phyloP scores from a whole-genome alignment of 495 filamentous ascomycete genomes.

The Hypoxylon lienhwacheense region DNA sequence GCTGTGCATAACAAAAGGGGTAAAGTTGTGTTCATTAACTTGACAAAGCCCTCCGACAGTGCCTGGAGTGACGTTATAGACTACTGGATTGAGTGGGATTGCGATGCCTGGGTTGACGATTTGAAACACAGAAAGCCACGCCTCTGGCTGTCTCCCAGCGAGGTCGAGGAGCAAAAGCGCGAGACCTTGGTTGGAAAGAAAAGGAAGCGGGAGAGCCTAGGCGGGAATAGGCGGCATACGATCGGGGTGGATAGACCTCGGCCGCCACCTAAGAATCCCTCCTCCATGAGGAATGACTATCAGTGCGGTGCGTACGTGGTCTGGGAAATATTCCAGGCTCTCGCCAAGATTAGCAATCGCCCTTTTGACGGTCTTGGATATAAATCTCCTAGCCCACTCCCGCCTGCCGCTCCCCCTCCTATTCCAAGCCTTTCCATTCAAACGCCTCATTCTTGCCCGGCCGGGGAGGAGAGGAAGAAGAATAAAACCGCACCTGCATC shows the following conservation, averaged over 20 bases:
- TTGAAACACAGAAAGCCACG: constrained; percentile 57
- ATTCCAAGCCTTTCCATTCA: constrained; percentile 12
- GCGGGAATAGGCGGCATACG: constrained; percentile 24
- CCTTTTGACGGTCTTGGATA: constrained; percentile 40
- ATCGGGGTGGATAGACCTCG: constrained; percentile 29
- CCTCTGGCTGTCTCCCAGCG: constrained; percentile 57
- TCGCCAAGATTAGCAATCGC: constrained; percentile 37
- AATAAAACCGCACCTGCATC: constrained; percentile 36
- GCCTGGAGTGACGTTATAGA: constrained; percentile 69
- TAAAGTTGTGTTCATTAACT: constrained; percentile 69
- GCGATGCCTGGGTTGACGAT: constrained; percentile 68
- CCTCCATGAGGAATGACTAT: constrained; percentile 41
- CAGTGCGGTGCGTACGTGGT: constrained; percentile 39
- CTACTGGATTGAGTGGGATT: constrained; percentile 71
- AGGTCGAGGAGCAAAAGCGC: constrained; percentile 39
- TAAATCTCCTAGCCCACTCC: constrained; percentile 9
- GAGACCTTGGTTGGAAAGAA: constrained; percentile 38
- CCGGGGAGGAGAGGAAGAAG: constrained; percentile 33
- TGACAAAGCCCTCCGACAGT: constrained; percentile 67
- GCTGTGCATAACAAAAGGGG: constrained; percentile 64
- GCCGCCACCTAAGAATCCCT: constrained; percentile 37
- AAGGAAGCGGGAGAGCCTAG: constrained; percentile 38
- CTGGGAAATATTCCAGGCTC: constrained; percentile 39
- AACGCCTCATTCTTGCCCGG: constrained; percentile 8
- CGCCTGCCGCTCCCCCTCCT: constrained; percentile 35